Percentiles rank a stretch among this genome's conserved stretches.
Conservation (phyloP, 805 yeast genomes). For the Candida ulmi region DNA sequence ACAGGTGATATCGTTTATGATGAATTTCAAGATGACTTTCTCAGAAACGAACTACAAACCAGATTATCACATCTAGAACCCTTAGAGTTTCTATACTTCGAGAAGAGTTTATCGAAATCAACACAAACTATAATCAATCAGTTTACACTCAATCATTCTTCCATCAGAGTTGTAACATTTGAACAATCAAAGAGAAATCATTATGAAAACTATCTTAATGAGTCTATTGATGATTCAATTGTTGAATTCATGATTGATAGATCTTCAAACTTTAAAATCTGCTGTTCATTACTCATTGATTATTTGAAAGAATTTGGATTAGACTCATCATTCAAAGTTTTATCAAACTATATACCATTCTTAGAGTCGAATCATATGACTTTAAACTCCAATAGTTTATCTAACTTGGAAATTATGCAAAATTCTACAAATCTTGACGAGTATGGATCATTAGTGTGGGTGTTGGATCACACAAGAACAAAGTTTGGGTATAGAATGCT, state of each 20-base stretch:
- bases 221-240: slow-evolving; percentile 15
- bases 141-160: slow-evolving; percentile 3
- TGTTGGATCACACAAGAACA: slow-evolving; percentile 76
- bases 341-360: slow-evolving; percentile 49
- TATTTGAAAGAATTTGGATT: slow-evolving; percentile 64
- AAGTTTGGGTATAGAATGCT: slow-evolving; percentile 67
- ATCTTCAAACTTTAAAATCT: slow-evolving; percentile 24
- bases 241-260: slow-evolving; percentile 22
- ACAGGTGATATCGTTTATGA: slow-evolving; percentile 79
- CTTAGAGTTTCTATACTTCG: slow-evolving; percentile 56
- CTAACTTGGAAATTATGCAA: slow-evolving; percentile 67
- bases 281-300: slow-evolving; percentile 40
- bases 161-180: neutral
- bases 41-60: slow-evolving; percentile 65
- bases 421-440: slow-evolving; percentile 52
- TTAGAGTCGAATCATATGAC: slow-evolving; percentile 41
- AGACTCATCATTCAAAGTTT: slow-evolving; percentile 46
- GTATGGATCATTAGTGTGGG: slow-evolving; percentile 73
- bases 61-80: slow-evolving; percentile 73
- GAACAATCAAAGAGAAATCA: slow-evolving; percentile 5
- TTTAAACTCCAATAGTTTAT: slow-evolving; percentile 60
- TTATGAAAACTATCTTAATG: slow-evolving; percentile 12
- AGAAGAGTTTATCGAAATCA: slow-evolving; percentile 29
- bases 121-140: slow-evolving; percentile 19
- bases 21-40: slow-evolving; percentile 51